A percentile compares a stretch with the other conserved stretches of the same genome.
These are phyloP conservation scores for Calonectria naviculata DNA, from an alignment of 2,329 filamentous ascomycete genomes.

Conservation along the genomic window DNA sequence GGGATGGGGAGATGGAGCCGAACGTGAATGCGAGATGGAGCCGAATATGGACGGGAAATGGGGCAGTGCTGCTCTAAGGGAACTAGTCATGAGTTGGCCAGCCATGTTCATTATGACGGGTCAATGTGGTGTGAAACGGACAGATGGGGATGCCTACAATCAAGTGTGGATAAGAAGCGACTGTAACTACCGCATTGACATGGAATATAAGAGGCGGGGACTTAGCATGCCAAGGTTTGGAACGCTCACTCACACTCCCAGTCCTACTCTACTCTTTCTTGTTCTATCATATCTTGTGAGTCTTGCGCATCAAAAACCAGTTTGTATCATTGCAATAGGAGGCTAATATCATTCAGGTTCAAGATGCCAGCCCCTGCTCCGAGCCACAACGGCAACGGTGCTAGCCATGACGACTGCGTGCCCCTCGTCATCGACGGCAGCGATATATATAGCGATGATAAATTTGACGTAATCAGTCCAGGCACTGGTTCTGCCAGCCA, in stretches of 20 bases:
- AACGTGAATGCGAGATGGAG: background rate
- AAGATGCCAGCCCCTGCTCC: background rate
- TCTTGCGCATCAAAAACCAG: background rate
- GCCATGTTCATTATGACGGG: background rate
- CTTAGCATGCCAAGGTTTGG: background rate
- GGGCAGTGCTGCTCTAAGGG: background rate
- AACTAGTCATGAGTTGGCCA: background rate
- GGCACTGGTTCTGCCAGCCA: slow-evolving; percentile 60
- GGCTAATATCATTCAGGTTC: background rate
- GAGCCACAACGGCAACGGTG: background rate
- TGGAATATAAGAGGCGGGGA: background rate
- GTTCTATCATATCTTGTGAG: background rate
- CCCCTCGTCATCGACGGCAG: slow-evolving; percentile 57
- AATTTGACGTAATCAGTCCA: slow-evolving; percentile 69
- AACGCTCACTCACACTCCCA: background rate
- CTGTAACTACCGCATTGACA: background rate
- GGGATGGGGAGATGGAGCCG: background rate
- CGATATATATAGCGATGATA: slow-evolving; percentile 57
- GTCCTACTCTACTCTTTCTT: background rate
- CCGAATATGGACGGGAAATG: background rate
- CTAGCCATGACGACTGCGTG: slow-evolving; percentile 30
- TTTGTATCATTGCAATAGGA: background rate
- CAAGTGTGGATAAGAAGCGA: background rate
- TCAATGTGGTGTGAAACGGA: background rate
- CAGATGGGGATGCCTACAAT: background rate